These are phyloP conservation scores for Nematocida minor DNA, from an alignment of 371 early-diverging fungal species.

Conservation along the genomic window DNA sequence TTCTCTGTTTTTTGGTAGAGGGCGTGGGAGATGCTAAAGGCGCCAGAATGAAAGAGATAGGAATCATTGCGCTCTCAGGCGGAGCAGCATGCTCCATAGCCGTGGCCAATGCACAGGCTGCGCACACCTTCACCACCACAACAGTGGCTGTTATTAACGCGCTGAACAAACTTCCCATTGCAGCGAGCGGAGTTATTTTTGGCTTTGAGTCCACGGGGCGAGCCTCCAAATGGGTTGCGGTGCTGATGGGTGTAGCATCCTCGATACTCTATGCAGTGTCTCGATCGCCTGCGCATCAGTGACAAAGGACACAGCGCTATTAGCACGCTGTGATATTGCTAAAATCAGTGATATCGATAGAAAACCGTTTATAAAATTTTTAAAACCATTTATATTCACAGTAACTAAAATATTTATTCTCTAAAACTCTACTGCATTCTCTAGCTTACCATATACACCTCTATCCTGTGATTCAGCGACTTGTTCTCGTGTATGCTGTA, in stretches of 20 bases:
- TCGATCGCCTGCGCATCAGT: not conserved
- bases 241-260: not conserved
- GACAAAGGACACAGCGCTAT: not conserved
- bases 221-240: slow-evolving; percentile 19
- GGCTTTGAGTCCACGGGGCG: slow-evolving; percentile 38
- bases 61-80: slow-evolving; percentile 72
- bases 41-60: not conserved
- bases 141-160: slow-evolving; percentile 96
- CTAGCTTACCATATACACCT: not conserved
- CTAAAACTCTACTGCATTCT: too few relatives aligned
- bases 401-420: not conserved
- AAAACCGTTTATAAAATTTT: too few relatives aligned
- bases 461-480: slow-evolving; percentile 34
- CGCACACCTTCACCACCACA: slow-evolving; percentile 83
- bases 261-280: slow-evolving; percentile 29
- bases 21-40: slow-evolving; percentile 65
- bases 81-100: slow-evolving; percentile 81
- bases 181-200: slow-evolving; percentile 79
- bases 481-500: not conserved
- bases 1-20: slow-evolving; percentile 70
- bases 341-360: too few relatives aligned
- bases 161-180: slow-evolving; percentile 89
- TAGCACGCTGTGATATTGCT: too few relatives aligned
- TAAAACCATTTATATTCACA: not conserved
- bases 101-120: slow-evolving; percentile 75